A percentile compares a stretch with the other conserved stretches of the same genome.
phyloP scores from a whole-genome alignment of 768 basidiomycete species.

The Xerocomus spinulosus region DNA sequence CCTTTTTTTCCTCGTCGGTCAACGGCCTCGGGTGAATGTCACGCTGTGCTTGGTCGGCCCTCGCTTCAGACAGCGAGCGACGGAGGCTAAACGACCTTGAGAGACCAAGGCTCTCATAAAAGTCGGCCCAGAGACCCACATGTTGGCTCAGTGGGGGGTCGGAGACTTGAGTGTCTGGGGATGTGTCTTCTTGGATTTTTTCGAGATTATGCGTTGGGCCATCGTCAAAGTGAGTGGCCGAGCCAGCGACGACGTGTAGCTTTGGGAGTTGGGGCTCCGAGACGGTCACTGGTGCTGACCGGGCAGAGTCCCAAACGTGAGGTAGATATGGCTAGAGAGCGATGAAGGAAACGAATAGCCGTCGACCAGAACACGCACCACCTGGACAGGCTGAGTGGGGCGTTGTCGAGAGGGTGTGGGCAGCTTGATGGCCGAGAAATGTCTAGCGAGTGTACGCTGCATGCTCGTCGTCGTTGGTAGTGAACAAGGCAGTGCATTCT shows the following conservation, averaged over 20 bases:
- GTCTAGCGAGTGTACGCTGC: conserved; percentile 36
- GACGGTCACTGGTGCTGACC: conserved; percentile 29
- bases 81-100: conserved; percentile 28
- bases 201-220: conserved; percentile 44
- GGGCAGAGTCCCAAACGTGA: conserved; percentile 56
- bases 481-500: too few species aligned
- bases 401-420: conserved; percentile 50
- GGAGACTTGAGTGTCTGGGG: conserved; percentile 2
- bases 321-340: conserved; percentile 49
- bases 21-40: conserved; percentile 32
- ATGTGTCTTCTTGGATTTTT: conserved; percentile 11
- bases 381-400: conserved; percentile 45
- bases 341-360: background rate
- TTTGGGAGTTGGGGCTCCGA: conserved; percentile 36
- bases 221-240: conserved; percentile 43
- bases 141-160: conserved; percentile 13
- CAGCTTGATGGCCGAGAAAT: conserved; percentile 48
- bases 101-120: conserved; percentile 37
- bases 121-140: conserved; percentile 28
- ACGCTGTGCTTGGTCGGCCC: too few species aligned
- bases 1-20: conserved; percentile 42
- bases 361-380: too few species aligned
- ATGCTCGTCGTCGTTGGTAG: conserved; percentile 11
- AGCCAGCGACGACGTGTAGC: conserved; percentile 47
- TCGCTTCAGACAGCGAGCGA: conserved; percentile 14